These are phyloP conservation scores for Metarhizium sp. DNA, from an alignment of 2,329 filamentous ascomycete genomes.

Conservation along the genomic window DNA sequence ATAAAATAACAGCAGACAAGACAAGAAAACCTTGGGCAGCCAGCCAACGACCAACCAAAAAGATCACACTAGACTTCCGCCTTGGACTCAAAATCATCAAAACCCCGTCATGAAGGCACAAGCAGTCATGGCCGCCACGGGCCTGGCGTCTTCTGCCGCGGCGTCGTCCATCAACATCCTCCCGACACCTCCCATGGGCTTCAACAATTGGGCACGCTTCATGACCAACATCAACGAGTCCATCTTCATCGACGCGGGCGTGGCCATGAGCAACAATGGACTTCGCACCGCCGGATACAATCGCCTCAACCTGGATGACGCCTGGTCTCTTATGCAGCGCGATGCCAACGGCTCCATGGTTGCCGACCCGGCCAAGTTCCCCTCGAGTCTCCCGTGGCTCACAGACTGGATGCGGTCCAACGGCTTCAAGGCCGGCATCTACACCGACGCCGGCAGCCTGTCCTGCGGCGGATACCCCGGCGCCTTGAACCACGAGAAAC, in stretches of 20 bases:
- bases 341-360: slow-evolving; percentile 26
- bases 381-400: slow-evolving; percentile 32
- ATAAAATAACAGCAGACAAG: no score
- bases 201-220: slow-evolving; percentile 41
- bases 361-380: slow-evolving; percentile 31
- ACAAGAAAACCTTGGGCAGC: no score
- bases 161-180: background rate
- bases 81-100: no score
- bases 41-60: no score
- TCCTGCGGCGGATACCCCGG: slow-evolving; percentile 35
- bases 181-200: slow-evolving; percentile 37
- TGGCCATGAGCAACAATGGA: slow-evolving; percentile 32
- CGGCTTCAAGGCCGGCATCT: slow-evolving; percentile 36
- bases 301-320: slow-evolving; percentile 34
- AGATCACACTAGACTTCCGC: no score
- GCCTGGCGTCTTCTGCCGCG: background rate
- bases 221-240: slow-evolving; percentile 37
- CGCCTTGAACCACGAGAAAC: slow-evolving; percentile 28
- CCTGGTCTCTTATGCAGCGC: slow-evolving; percentile 29
- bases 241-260: slow-evolving; percentile 35
- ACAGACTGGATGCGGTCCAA: slow-evolving; percentile 24
- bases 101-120: background rate
- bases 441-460: slow-evolving; percentile 31
- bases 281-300: slow-evolving; percentile 24
- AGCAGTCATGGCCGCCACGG: background rate